Base-by-base conservation (phyloP, 768 basidiomycete genomes). In the Boletus reticulatus region DNA sequence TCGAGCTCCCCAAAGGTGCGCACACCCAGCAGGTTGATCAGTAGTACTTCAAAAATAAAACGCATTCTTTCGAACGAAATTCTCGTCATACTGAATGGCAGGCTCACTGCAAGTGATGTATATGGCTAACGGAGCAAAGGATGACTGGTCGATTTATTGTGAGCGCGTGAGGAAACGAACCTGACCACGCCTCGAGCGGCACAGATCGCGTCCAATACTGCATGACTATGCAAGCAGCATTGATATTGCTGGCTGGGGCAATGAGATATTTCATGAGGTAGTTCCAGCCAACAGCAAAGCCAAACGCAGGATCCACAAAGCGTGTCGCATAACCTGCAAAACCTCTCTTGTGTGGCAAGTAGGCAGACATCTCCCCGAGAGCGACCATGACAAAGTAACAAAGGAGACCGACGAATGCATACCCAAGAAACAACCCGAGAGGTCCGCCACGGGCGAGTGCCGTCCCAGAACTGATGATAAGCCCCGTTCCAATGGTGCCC, bases 1-100 rank as follows among this genome's bases (percentile, higher is more conserved):
- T 87, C 85, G n/a, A 87, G 72, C 65, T 89, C 86, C 49, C 86
- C 85, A 55, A 88, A 88, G 7, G 87, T 77, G 9, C 81, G 78
- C n/a, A 87, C 81, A 42, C 84, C 85, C 41, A 87, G 74, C 14
- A 85, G 66, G 67, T 87, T 87, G 58, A 85, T 36, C 3, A 41
- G 29, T 10, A 49, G 13, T 44, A 19, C 29, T 41, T 48, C 9
- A 9, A 24, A 58, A 24, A 58, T 13, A 31, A 36, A 37, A n/a
- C 14, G 7, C 17, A 39, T 43, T 29, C 9, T 24, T 42, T 27
- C 9, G 29, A 29, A 29, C 8, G 29, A 29, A 9, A 29, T 29
- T 29, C 29, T 22, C 20, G 3, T 44, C 49, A 11, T 9, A n/a
- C 44, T 19, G 31, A 50, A 48, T 10, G 38, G 10, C 16, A 6